Percentiles rank a stretch among this genome's conserved stretches.
These are phyloP conservation scores for Saccharomycopsis sp. DNA, from an alignment of 805 yeast species.

Conservation along the genomic window DNA sequence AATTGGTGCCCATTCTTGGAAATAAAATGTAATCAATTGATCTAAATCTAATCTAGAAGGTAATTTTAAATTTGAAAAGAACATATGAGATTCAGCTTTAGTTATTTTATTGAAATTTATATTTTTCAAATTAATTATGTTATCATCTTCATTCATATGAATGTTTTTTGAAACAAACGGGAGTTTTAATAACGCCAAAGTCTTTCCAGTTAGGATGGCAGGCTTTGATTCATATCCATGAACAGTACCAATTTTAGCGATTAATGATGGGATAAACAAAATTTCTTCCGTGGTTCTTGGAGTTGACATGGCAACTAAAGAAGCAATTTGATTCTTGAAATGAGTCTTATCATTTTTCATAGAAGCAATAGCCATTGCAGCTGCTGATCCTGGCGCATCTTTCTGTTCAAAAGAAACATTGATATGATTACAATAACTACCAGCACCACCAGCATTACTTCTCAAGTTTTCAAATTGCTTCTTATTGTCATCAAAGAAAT, in stretches of 20 bases:
- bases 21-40: constrained; percentile 57
- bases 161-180: constrained; percentile 28
- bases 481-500: constrained; percentile 17
- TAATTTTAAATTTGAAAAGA: constrained; percentile 37
- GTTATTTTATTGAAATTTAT: constrained; percentile 34
- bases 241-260: constrained; percentile 61
- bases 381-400: constrained; percentile 74
- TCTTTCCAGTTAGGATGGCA: constrained; percentile 62
- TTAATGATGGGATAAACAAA: constrained; percentile 60
- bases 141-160: constrained; percentile 26
- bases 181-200: constrained; percentile 64
- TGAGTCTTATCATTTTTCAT: constrained; percentile 27
- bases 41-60: constrained; percentile 58
- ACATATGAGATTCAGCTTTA: constrained; percentile 37
- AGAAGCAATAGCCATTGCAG: constrained; percentile 43
- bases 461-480: constrained; percentile 14
- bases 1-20: constrained; percentile 69
- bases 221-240: constrained; percentile 69
- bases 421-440: constrained; percentile 19
- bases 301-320: constrained; percentile 60
- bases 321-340: constrained; percentile 42
- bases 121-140: constrained; percentile 29
- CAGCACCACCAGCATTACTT: not conserved
- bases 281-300: constrained; percentile 79
- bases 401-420: constrained; percentile 50